phyloP scores from a whole-genome alignment of 495 filamentous ascomycete genomes.

The Penicillium ochrochloron region DNA sequence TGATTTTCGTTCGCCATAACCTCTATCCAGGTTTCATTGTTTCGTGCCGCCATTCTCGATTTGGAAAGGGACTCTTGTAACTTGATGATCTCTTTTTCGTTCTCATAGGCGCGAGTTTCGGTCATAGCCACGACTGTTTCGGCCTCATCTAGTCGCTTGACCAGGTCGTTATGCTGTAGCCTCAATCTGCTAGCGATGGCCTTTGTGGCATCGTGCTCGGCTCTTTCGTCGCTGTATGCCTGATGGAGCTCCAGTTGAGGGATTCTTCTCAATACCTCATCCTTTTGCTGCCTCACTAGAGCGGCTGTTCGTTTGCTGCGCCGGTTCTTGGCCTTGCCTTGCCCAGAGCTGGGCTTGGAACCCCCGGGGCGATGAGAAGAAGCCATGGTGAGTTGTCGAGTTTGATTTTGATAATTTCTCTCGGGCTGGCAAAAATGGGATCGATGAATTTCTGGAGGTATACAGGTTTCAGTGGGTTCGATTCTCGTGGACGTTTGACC shows the following conservation, averaged over 20 bases:
- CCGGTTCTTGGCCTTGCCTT: background rate
- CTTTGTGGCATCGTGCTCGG: background rate
- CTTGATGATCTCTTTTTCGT: background rate
- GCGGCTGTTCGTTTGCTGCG: constrained; percentile 2
- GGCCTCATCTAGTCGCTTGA: background rate
- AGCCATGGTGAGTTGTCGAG: background rate
- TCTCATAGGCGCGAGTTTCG: background rate
- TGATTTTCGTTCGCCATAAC: background rate
- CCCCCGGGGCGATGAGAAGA: background rate
- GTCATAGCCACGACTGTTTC: background rate
- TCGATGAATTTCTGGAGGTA: background rate
- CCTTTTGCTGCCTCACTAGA: background rate
- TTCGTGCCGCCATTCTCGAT: background rate
- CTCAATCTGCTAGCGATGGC: background rate
- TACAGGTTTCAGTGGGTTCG: background rate
- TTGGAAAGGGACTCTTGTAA: background rate
- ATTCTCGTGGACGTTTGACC: background rate
- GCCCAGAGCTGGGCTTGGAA: background rate
- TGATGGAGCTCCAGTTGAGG: background rate
- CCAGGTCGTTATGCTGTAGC: background rate
- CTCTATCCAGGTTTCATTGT: constrained; percentile 2
- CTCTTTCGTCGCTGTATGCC: background rate
- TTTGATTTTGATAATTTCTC: background rate
- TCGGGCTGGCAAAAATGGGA: background rate
- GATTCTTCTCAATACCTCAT: background rate